Conservation (phyloP, 306 rosid genomes). For the Prunus dulcis region DNA sequence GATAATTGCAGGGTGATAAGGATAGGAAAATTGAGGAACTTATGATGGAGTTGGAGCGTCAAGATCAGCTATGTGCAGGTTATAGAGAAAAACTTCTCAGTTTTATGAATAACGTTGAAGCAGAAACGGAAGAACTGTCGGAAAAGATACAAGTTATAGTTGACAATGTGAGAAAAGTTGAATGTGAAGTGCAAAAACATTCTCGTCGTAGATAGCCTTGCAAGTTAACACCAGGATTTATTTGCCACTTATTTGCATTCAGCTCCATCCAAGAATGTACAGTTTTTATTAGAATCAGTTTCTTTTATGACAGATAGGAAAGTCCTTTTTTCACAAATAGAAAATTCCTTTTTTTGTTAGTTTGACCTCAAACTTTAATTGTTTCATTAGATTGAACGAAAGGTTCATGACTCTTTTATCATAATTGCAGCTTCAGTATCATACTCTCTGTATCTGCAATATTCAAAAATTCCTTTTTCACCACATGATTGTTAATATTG, state of each 20-base stretch:
- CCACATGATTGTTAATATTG: not conserved
- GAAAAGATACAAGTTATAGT: constrained; percentile 58
- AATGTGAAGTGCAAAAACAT: constrained; percentile 55
- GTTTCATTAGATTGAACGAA: not conserved
- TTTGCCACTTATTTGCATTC: constrained; percentile 20
- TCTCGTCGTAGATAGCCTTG: constrained; percentile 31
- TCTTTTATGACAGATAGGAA: not conserved
- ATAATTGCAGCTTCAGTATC: too few relatives aligned
- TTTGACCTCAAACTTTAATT: not conserved
- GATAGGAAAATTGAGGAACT: constrained; percentile 86
- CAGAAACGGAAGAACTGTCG: constrained; percentile 69
- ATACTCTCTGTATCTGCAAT: not conserved
- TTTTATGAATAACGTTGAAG: constrained; percentile 65
- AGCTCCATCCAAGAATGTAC: constrained; percentile 14
- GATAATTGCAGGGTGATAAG: constrained; percentile 63
- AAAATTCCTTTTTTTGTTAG: not conserved
- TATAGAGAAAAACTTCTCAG: constrained; percentile 62
- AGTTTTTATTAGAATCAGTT: constrained; percentile 14
- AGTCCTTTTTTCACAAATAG: not conserved
- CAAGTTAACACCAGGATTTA: constrained; percentile 24
- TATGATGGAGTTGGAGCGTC: constrained; percentile 71
- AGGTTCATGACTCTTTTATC: not conserved
- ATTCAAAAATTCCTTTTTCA: not conserved
- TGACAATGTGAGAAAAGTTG: constrained; percentile 65
- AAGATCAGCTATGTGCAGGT: constrained; percentile 62